Conservation (phyloP, 805 yeast genomes). For the Saccharomyces eubayanus region DNA sequence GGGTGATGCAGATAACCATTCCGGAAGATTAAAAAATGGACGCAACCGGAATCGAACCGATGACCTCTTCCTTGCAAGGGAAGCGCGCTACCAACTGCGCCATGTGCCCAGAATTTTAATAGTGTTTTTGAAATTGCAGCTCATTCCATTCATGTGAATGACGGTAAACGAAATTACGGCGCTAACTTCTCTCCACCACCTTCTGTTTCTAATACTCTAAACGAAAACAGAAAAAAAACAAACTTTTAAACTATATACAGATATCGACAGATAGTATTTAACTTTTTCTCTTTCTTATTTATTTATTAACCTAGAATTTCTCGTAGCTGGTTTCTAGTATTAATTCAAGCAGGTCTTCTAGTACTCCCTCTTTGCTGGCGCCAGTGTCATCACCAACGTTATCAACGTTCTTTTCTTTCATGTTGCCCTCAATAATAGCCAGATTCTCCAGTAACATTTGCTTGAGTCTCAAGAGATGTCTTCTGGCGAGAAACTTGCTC, state of each 20-base stretch:
- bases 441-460: constrained; percentile 13
- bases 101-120: constrained; percentile 50
- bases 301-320: not conserved
- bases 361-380: not conserved
- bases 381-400: not conserved
- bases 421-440: constrained; percentile 9
- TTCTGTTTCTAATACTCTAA: not conserved
- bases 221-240: not conserved
- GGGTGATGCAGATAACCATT: not conserved
- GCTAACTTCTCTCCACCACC: too few species aligned
- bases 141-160: not conserved
- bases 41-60: constrained; percentile 74
- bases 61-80: constrained; percentile 75
- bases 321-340: not conserved
- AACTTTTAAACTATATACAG: not conserved
- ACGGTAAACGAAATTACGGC: too few species aligned
- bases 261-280: not conserved
- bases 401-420: not conserved
- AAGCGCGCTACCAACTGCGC: constrained; percentile 79
- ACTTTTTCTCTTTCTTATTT: not conserved
- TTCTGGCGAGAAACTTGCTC: constrained; percentile 15
- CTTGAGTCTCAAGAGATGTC: constrained; percentile 21
- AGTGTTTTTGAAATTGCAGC: not conserved
- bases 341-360: not conserved
- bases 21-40: constrained; percentile 33